Percentiles rank a stretch among this genome's conserved stretches.
phyloP scores from a whole-genome alignment of 805 yeast species.

The Ogataea paraovalis region DNA sequence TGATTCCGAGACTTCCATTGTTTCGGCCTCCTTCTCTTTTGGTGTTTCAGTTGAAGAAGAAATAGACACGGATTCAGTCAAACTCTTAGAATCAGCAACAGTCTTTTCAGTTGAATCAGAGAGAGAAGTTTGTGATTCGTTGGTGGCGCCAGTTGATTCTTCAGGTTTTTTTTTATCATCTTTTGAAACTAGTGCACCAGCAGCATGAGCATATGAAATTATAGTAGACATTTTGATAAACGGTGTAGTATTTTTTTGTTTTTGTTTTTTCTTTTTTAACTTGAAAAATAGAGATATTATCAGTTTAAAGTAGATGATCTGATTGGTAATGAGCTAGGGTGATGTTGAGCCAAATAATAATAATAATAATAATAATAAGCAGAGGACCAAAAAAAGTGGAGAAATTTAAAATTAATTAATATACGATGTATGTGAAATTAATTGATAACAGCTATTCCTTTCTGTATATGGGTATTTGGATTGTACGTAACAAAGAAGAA shows the following conservation, averaged over 20 bases:
- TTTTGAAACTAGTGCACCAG: constrained; percentile 22
- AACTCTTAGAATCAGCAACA: background rate
- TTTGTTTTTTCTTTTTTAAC: background rate
- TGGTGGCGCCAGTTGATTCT: background rate
- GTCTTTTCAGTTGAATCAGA: background rate
- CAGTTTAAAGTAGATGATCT: background rate
- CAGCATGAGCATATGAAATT: constrained; percentile 33
- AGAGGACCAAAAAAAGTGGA: too few relatives aligned
- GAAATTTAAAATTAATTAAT: background rate
- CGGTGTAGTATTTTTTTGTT: background rate
- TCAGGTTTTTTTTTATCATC: constrained; percentile 13
- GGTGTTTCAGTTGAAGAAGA: background rate
- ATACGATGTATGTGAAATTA: background rate
- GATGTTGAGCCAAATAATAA: background rate
- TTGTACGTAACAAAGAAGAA: background rate
- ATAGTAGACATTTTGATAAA: constrained; percentile 21
- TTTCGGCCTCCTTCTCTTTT: constrained; percentile 8
- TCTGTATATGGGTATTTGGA: background rate
- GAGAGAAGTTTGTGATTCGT: background rate
- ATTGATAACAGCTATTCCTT: background rate
- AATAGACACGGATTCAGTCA: background rate
- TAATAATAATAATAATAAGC: background rate
- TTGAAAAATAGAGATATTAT: background rate
- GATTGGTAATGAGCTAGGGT: background rate
- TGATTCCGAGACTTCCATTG: constrained; percentile 5